Evolutionary conservation across 2,329 filamentous ascomycete species (phyloP).

Genomic region (Colletotrichum caudatum): DNA sequence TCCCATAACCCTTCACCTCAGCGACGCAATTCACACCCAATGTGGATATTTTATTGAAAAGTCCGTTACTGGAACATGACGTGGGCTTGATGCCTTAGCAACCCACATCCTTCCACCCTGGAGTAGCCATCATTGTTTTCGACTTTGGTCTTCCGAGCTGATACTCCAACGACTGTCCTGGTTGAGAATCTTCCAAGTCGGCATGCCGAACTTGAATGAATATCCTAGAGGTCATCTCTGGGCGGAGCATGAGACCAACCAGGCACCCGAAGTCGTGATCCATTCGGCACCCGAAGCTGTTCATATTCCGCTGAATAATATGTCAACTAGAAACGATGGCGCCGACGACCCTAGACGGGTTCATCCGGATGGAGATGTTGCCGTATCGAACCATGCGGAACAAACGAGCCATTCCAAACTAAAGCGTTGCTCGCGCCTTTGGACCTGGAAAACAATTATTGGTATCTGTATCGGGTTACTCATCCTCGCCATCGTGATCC

Average conservation of each 20-base stretch:
- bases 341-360: neutral
- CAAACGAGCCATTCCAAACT: conserved; percentile 36
- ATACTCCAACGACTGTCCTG: neutral
- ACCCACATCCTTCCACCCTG: neutral
- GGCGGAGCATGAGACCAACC: conserved; percentile 29
- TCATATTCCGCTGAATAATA: neutral
- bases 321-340: conserved; percentile 5
- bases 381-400: neutral
- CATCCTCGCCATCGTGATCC: neutral
- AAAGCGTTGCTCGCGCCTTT: conserved; percentile 42
- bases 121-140: neutral
- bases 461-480: conserved; percentile 48
- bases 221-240: neutral
- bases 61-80: neutral
- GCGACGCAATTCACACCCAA: too few relatives aligned
- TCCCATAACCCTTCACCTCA: neutral
- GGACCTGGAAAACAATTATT: conserved; percentile 45
- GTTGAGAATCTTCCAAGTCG: neutral
- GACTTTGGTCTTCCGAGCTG: neutral
- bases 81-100: neutral
- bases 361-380: neutral
- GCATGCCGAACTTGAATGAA: neutral
- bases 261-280: conserved; percentile 32
- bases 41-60: neutral
- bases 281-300: conserved; percentile 36